Base-by-base conservation (phyloP, 768 basidiomycete species). In the Naganishia friedmannii region DNA sequence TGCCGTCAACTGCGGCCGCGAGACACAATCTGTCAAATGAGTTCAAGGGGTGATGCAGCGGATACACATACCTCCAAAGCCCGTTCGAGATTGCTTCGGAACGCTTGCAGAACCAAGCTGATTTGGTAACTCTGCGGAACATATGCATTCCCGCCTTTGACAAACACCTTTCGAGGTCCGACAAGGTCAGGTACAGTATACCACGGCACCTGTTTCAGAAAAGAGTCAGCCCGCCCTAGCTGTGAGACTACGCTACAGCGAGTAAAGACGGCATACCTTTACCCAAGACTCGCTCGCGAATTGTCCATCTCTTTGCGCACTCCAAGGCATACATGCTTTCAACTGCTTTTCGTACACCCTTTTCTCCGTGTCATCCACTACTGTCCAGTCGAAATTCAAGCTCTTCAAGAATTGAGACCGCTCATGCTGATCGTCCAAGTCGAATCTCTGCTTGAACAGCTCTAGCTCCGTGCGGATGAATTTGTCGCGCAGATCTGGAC, bases 161-260 rank as follows among this genome's bases (percentile, higher is more conserved):
- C 82, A 71, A 91, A 87, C 0, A 97, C 91, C 54, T 85, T 85
- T 23, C 95, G 85, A 76, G 85, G 87, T 71, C 89, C 89, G 9
- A 99, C 90, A 0, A 99, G 86, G 80, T 96, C 93, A 6, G 92
- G 92, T 2, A 98, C 94, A 72, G 89, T 88, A 15, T 90, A 93
- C 96, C 96, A 99, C 79, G 86, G 88, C n/a, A 97, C 93, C 93
- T 96, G 56, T 0, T 8, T n/a, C 23, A 23, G 17, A 23, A 12
- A 46, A 21, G 29, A n/a, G 28, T 28, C 13, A n/a, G 26, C 28
- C 60, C n/a, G 15, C 8, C 42, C 2, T 1, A 8, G 8, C 10
- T 37, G 12, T 17, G 2, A 29, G 9, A n/a, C 57, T 23, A 42
- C 15, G 15, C 15, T 28, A 4, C n/a, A 29, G 37, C 15, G 1